Evolutionary conservation across 345 rosid species (phyloP), one percentile per base, ranked within the genome.

Genomic region (Gossypium arboreum): DNA sequence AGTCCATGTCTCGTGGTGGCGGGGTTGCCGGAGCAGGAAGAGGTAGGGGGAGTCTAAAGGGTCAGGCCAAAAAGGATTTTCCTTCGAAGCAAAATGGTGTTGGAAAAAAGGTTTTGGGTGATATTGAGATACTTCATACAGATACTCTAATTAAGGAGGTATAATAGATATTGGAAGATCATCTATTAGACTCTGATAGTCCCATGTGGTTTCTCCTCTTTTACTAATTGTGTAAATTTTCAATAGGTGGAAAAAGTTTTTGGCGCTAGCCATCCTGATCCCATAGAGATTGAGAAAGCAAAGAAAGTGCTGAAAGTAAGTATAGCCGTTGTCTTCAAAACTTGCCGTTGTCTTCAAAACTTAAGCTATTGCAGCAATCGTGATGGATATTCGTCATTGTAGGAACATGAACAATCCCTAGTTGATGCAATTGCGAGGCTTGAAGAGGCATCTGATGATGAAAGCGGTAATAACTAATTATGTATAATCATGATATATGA

Each of bases 361-460:
- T n/a, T 2, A 34, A 41, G 51, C 15, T 73, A 12, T 39, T 59
- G 43, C 24, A 43, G 68, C 72, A 15, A 71, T 68, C 34, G 59
- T 76, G 62, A 72, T 39, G 47, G 64, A 47, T 71, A 25, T 47
- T 73, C 58, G 57, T 57, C 29, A 45, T 59, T 75, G 82, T 81
- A 95, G 99, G 94, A 95, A 43, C 98, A 93, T 52, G 98, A 95
- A 81, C 89, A 84, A 85, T 96, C 96, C 71, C 93, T 95, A 66
- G 78, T 91, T 16, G 90, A 87, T 34, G 99, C 98, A 48, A 95
- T 95, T 69, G 90, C 98, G 9, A 89, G 83, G 87, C 96, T 95
- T 48, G 94, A 91, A 85, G 98, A 90, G 76, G 92, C 94, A 66
- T 91, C 98, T 81, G 99, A 93, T 51, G 97, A 92, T 79, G 98